Evolutionary conservation across 2,329 filamentous ascomycete genomes (phyloP), one percentile per base, ranked within the genome.

Genomic region (Alternaria brassicicola): DNA sequence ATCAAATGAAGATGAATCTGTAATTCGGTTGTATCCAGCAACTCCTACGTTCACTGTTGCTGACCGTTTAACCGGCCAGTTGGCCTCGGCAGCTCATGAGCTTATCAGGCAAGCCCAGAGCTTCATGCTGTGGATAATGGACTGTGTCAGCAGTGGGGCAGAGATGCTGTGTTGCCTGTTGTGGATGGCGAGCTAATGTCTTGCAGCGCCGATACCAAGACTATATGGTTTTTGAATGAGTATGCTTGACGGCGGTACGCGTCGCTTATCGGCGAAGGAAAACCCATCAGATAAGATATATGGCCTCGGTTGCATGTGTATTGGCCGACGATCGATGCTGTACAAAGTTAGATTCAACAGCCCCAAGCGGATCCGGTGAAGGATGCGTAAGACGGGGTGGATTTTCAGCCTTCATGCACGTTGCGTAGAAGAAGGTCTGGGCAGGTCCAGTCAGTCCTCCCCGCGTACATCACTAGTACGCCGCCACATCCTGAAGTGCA

Each of bases 91-190:
- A 12, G 30, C 21, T 47, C 17, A 51, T 54, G 52, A 56, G 47
- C 36, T 30, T 6, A 19, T n/a, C 28, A 36, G 36, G 43, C 36
- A 28, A 41, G 28, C 13, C 17, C 25, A 41, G 28, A 38, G 42
- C 46, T 52, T 65, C 63, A 64, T 61, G 57, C 28, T 59, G 59
- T 59, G 61, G 55, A 45, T 21, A n/a, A 17, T 10, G 30, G 52
- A 26, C 38, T 57, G 48, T 67, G 66, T 70, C 64, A 68, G 65
- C 67, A 63, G 63, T 50, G 52, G 58, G 57, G 62, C 53, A 59
- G 39, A 43, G 21, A 13, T n/a, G 25, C 25, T 36, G 51, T 60
- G 42, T 52, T 41, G 31, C 19, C 23, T 26, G 30, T 55, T 52
- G 57, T 62, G 53, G 46, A 53, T 53, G 52, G 61, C 54, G 50